A percentile compares a stretch with the other conserved stretches of the same genome.
Conservation (phyloP, 2,329 filamentous ascomycete species). For the Blastomyces emzantsi region DNA sequence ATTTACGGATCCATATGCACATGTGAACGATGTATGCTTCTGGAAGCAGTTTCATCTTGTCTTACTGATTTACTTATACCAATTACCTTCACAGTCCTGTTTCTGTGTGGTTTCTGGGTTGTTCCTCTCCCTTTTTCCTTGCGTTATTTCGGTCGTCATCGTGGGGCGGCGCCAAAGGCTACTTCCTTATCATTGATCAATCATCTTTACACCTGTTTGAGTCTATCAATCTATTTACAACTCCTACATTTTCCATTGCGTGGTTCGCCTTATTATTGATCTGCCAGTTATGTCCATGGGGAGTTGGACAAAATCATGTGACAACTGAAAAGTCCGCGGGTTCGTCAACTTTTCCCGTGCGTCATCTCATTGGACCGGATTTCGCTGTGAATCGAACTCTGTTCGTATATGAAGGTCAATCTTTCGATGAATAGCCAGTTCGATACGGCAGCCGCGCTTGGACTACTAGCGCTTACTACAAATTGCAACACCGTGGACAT, state of each 20-base stretch:
- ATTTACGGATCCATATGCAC: neutral
- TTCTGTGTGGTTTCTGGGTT: neutral
- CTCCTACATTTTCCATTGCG: neutral
- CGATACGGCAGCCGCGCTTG: neutral
- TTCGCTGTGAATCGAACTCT: neutral
- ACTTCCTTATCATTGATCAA: neutral
- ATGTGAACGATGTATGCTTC: neutral
- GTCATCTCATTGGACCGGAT: neutral
- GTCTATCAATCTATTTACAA: neutral
- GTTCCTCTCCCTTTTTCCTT: neutral
- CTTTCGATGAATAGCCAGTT: neutral
- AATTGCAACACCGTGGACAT: neutral
- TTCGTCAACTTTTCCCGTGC: neutral
- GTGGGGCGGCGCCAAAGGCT: neutral
- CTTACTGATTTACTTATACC: neutral
- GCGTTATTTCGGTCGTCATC: neutral
- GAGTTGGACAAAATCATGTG: neutral
- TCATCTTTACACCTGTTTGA: neutral
- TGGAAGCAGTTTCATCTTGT: neutral
- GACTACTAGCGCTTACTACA: neutral
- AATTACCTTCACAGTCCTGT: neutral
- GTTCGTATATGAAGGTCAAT: too few species aligned
- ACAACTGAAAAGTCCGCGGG: neutral
- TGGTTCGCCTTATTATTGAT: too few species aligned
- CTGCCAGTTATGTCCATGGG: too few species aligned